Evolutionary conservation across 2,329 filamentous ascomycete species (phyloP), one percentile per base, ranked within the genome.

Genomic region (Pseudogymnoascus sp.): DNA sequence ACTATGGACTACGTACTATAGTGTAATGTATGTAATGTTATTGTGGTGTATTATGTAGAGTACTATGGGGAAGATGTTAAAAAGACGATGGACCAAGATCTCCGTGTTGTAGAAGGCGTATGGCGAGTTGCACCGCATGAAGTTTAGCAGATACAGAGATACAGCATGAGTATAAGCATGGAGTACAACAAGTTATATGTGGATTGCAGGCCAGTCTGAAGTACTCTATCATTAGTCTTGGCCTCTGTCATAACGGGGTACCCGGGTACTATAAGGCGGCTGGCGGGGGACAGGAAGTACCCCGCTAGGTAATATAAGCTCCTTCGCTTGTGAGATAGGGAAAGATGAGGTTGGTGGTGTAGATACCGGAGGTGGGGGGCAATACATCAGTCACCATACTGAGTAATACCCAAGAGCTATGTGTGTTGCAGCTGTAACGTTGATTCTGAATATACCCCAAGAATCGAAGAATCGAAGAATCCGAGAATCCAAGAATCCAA

Each of bases 311-410:
- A 55, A 55, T 55, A 33, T 55, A 55, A 55, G 49, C 49, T 55
- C 49, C 25, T 55, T 55, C 49, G 49, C 49, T 55, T 55, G 49
- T 55, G 49, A 33, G 49, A 55, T 55, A 55, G 49, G 49, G 49
- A 55, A 55, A 33, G n/a, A 21, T 21, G 49, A 35, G 18, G 23
- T 52, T 52, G 25, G n/a, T 55, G 45, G 5, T 55, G 45, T 31
- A 31, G 49, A 55, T 55, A 55, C 28, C 49, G 16, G 49, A 55
- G 4, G 49, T 55, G 49, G 49, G 49, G 49, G 49, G 49, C 49
- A 55, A 55, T 55, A 33, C 49, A 55, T 55, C 49, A 55, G 49
- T 55, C 49, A 55, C 49, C 9, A 55, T 55, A 35, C 49, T 55
- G 49, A 55, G 49, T 55, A 55, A 55, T 55, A 55, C 11, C 28